phyloP scores from a whole-genome alignment of 495 filamentous ascomycete genomes.

The Penicillium herquei region DNA sequence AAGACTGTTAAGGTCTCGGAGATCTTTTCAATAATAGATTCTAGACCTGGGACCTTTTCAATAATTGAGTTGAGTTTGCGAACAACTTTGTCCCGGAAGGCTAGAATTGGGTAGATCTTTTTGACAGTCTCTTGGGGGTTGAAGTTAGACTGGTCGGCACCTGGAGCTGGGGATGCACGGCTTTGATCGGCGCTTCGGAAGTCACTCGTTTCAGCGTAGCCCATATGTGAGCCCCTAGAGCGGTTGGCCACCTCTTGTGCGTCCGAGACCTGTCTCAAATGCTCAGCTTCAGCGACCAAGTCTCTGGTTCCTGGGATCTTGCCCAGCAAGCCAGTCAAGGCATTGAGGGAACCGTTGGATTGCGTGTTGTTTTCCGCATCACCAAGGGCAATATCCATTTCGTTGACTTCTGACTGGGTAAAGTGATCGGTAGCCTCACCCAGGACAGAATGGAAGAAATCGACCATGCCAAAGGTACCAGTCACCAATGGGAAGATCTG shows the following conservation, averaged over 20 bases:
- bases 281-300: conserved; percentile 72
- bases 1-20: conserved; percentile 89
- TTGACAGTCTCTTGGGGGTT: conserved; percentile 78
- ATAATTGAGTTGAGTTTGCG: conserved; percentile 77
- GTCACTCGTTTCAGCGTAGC: conserved; percentile 26
- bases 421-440: conserved; percentile 96
- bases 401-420: conserved; percentile 89
- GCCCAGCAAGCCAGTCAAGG: conserved; percentile 68
- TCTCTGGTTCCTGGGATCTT: conserved; percentile 78
- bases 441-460: conserved; percentile 95
- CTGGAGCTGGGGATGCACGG: conserved; percentile 15
- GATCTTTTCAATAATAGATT: conserved; percentile 83
- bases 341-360: conserved; percentile 41
- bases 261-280: conserved; percentile 71
- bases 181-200: conserved; percentile 11
- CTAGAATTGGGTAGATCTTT: conserved; percentile 91
- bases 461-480: conserved; percentile 87
- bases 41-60: conserved; percentile 88
- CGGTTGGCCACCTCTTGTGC: conserved; percentile 69
- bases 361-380: conserved; percentile 54
- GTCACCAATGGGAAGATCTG: conserved; percentile 86
- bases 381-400: conserved; percentile 74
- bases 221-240: conserved; percentile 25
- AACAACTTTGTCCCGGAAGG: conserved; percentile 91
- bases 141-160: conserved; percentile 61